Evolutionary conservation across 75 land plant genomes (phyloP).

Genomic region (Sequoiadendron giganteum): DNA sequence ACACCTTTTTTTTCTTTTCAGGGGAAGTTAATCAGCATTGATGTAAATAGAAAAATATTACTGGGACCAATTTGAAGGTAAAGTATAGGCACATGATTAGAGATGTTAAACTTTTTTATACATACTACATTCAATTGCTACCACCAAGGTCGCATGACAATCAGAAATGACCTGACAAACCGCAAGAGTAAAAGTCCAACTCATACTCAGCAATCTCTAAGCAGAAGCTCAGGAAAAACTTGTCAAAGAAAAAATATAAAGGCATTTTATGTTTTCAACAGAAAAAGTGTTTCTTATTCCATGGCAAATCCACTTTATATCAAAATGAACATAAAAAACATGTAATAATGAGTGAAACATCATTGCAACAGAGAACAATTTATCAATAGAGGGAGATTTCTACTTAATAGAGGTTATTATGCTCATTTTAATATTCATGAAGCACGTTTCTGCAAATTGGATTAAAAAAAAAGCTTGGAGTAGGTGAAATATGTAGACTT

Average conservation of each 20-base stretch:
- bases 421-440: too few relatives aligned
- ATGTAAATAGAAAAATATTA: neutral
- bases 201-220: neutral
- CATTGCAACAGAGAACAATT: neutral
- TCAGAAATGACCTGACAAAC: neutral
- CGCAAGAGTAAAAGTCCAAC: neutral
- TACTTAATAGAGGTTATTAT: neutral
- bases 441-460: neutral
- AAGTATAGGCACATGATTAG: too few relatives aligned
- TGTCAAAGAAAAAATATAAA: too few relatives aligned
- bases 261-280: neutral
- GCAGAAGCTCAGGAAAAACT: neutral
- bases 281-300: neutral
- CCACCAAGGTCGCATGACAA: too few relatives aligned
- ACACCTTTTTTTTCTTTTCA: neutral
- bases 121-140: neutral
- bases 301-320: neutral
- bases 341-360: neutral
- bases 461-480: too few relatives aligned
- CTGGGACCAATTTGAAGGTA: neutral
- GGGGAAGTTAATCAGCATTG: neutral
- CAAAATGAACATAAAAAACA: neutral
- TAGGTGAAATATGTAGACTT: too few relatives aligned
- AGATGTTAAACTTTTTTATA: too few relatives aligned
- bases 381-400: neutral